Evolutionary conservation across 805 yeast genomes (phyloP).

Genomic region (Teunomyces tritomae): DNA sequence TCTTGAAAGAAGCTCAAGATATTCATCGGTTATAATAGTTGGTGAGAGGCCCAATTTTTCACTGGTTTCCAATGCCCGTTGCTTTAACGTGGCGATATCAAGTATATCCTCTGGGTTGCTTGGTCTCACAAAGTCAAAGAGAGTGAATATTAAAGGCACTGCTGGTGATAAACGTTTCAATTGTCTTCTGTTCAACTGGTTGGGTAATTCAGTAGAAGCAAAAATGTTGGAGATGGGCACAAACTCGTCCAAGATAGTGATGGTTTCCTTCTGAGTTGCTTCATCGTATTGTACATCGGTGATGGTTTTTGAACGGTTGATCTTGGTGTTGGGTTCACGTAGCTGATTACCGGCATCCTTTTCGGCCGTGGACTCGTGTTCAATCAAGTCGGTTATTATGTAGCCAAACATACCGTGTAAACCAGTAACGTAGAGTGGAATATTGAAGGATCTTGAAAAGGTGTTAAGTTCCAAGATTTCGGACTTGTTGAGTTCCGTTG

Average conservation of each 20-base stretch:
- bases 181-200: constrained; percentile 43
- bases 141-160: constrained; percentile 58
- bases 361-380: constrained; percentile 55
- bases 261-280: constrained; percentile 42
- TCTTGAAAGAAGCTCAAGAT: constrained; percentile 37
- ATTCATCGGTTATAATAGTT: constrained; percentile 41
- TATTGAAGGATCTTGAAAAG: constrained; percentile 50
- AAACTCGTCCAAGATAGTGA: constrained; percentile 38
- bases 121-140: constrained; percentile 42
- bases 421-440: constrained; percentile 68
- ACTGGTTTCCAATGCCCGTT: constrained; percentile 28
- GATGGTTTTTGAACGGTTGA: constrained; percentile 46
- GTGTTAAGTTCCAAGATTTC: constrained; percentile 50
- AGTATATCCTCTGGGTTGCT: constrained; percentile 19
- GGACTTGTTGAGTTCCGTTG: constrained; percentile 55
- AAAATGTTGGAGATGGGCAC: constrained; percentile 35
- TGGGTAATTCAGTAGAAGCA: constrained; percentile 34
- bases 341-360: constrained; percentile 46
- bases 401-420: constrained; percentile 82
- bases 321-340: constrained; percentile 42
- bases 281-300: constrained; percentile 26
- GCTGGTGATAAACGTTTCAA: constrained; percentile 52
- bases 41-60: constrained; percentile 38
- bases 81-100: constrained; percentile 28
- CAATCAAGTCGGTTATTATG: constrained; percentile 73